Evolutionary conservation across 2,329 filamentous ascomycete species (phyloP).

Genomic region (Epichloe sibirici): DNA sequence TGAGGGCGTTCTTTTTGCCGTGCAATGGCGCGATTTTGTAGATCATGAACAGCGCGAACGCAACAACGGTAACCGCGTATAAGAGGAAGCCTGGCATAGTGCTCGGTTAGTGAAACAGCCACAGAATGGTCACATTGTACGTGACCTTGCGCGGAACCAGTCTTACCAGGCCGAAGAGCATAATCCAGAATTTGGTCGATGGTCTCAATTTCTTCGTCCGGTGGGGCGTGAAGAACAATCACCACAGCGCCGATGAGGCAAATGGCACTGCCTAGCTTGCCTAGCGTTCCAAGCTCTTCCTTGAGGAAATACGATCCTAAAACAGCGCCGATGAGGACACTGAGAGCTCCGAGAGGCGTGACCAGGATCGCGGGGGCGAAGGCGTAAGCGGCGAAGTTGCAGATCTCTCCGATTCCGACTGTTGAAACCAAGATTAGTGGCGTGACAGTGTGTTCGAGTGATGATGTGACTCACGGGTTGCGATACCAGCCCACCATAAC

Average conservation of each 20-base stretch:
- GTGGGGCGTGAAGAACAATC: constrained; percentile 92
- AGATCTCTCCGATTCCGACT: constrained; percentile 90
- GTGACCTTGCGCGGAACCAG: constrained; percentile 12
- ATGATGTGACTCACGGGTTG: constrained; percentile 53
- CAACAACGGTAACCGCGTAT: constrained; percentile 67
- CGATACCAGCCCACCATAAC: constrained; percentile 94
- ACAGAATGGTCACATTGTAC: not conserved
- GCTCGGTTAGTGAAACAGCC: not conserved
- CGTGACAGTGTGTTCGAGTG: not conserved
- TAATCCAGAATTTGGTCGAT: constrained; percentile 87
- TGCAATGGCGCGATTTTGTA: constrained; percentile 83
- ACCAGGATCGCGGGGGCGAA: constrained; percentile 98
- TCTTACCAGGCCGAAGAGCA: constrained; percentile 75
- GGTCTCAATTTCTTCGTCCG: constrained; percentile 80
- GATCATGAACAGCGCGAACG: constrained; percentile 89
- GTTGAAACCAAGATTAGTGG: constrained; percentile 6
- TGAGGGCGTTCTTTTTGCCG: constrained; percentile 88
- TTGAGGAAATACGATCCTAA: constrained; percentile 88
- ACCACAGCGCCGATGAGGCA: constrained; percentile 94
- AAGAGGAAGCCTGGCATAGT: constrained; percentile 63
- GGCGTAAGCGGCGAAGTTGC: constrained; percentile 96
- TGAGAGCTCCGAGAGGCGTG: constrained; percentile 84
- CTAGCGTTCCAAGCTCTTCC: constrained; percentile 79
- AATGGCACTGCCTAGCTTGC: constrained; percentile 89
- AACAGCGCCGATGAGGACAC: constrained; percentile 89